phyloP scores from a whole-genome alignment of 139 green algal genomes.

The Desmodesmus armatus region DNA sequence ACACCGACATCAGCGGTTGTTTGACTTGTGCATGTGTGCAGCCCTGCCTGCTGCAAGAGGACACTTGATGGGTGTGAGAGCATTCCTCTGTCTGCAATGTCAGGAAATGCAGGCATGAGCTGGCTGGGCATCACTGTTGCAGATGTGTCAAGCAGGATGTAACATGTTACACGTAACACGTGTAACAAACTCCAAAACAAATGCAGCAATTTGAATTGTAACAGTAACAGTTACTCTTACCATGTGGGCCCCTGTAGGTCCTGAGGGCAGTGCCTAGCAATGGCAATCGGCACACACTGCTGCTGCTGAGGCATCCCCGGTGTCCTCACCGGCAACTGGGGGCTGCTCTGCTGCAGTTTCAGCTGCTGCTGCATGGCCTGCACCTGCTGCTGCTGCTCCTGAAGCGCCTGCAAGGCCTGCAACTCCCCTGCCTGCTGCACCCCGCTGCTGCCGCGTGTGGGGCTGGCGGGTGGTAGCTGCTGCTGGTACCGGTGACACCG shows the following conservation, averaged over 20 bases:
- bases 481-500: too few species aligned
- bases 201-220: too few species aligned
- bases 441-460: too few species aligned
- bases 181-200: too few species aligned
- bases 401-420: too few species aligned
- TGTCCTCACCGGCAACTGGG: background rate
- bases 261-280: slow-evolving; percentile 54
- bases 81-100: background rate
- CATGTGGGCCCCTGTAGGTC: slow-evolving; percentile 47
- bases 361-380: background rate
- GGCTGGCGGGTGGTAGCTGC: too few species aligned
- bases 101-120: slow-evolving; percentile 8
- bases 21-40: too few species aligned
- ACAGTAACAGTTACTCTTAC: too few species aligned
- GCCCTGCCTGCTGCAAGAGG: too few species aligned
- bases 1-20: too few species aligned
- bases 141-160: background rate
- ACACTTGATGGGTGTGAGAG: too few species aligned
- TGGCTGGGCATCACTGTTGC: background rate
- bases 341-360: background rate
- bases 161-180: background rate
- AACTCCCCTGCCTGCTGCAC: too few species aligned
- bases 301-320: background rate
- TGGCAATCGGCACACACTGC: slow-evolving; percentile 49
- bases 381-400: background rate